A percentile compares a stretch with the other conserved stretches of the same genome.
phyloP scores from a whole-genome alignment of 2,329 filamentous ascomycete species.

The Byssothecium circinans region DNA sequence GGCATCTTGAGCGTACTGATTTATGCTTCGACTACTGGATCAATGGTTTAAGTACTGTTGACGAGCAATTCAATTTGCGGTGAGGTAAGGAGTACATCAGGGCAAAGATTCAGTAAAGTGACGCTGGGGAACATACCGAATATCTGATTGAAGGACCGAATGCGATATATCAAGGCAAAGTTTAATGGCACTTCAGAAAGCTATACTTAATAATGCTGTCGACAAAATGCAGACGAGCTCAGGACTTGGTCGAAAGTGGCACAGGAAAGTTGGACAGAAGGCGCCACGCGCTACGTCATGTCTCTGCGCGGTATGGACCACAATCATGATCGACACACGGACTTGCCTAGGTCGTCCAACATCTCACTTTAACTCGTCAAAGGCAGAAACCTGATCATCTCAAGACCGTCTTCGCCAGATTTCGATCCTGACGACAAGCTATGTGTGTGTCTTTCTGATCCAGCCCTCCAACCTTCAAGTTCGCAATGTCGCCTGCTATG shows the following conservation, averaged over 20 bases:
- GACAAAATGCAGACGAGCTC: too few species aligned
- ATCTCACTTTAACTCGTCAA: too few species aligned
- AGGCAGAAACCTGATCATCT: constrained; percentile 5
- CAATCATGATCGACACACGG: constrained; percentile 16
- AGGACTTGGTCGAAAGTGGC: constrained; percentile 5
- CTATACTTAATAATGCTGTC: too few species aligned
- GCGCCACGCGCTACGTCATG: constrained; percentile 42
- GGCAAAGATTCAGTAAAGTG: too few species aligned
- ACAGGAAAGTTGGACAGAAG: constrained; percentile 29
- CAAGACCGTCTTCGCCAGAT: too few species aligned
- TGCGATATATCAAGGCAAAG: background rate
- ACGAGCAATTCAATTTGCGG: too few species aligned
- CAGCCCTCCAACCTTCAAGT: background rate
- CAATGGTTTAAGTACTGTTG: too few species aligned
- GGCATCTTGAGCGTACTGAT: constrained; percentile 32
- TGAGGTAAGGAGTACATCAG: too few species aligned
- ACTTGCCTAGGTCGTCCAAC: too few species aligned
- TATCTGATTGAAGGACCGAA: too few species aligned
- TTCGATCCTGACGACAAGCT: background rate
- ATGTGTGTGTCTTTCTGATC: background rate
- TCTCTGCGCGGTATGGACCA: background rate
- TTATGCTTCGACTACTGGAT: too few species aligned
- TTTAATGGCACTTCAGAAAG: background rate
- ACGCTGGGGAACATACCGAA: too few species aligned
- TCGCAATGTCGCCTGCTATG: constrained; percentile 22